phyloP scores from a whole-genome alignment of 768 basidiomycete genomes.

The Tephrocybe sp. region DNA sequence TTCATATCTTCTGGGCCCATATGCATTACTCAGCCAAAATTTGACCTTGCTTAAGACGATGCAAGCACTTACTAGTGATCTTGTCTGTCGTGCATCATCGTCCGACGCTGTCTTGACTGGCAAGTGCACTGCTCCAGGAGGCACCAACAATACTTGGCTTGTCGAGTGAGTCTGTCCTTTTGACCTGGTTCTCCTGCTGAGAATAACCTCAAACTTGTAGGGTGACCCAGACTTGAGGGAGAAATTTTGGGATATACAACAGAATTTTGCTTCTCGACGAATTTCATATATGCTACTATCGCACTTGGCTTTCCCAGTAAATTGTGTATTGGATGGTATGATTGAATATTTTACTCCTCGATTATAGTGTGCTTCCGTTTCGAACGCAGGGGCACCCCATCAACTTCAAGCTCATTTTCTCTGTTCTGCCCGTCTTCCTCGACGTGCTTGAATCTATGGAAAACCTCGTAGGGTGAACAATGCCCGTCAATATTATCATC shows the following conservation, averaged over 20 bases:
- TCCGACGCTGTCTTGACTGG: not conserved
- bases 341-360: not conserved
- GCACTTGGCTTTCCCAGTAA: too few species aligned
- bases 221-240: not conserved
- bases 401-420: not conserved
- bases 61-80: not conserved
- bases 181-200: not conserved
- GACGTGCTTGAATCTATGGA: not conserved
- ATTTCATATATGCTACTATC: too few species aligned
- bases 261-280: too few species aligned
- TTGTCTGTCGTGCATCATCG: not conserved
- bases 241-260: too few species aligned
- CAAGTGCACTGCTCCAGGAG: not conserved
- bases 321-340: too few species aligned
- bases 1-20: not conserved
- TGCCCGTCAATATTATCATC: too few species aligned
- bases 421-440: not conserved
- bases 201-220: not conserved
- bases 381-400: not conserved
- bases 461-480: too few species aligned
- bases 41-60: not conserved
- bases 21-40: not conserved
- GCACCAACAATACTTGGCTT: slow-evolving; percentile 1
- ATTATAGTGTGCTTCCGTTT: not conserved
- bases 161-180: slow-evolving; percentile 1